phyloP scores from a whole-genome alignment of 2,329 filamentous ascomycete species.

The Epichloe sp. region DNA sequence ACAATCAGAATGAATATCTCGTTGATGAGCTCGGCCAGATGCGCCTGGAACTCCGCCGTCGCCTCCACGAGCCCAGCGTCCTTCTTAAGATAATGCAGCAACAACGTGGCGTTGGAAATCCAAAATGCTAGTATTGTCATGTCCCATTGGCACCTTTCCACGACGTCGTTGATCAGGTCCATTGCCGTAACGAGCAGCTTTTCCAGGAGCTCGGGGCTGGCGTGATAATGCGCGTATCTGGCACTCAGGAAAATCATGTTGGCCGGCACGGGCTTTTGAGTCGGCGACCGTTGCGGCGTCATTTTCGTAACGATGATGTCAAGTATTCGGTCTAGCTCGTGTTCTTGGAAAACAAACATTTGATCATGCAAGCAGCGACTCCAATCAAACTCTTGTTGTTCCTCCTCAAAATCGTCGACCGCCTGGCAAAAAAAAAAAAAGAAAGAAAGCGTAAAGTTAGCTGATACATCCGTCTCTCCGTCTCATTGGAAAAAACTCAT shows the following conservation, averaged over 20 bases:
- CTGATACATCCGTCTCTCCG: neutral
- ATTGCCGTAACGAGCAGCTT: slow-evolving; percentile 75
- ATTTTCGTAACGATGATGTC: slow-evolving; percentile 96
- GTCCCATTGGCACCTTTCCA: slow-evolving; percentile 95
- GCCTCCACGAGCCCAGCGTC: slow-evolving; percentile 68
- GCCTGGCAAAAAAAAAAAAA: slow-evolving; percentile 26
- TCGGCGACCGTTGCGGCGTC: slow-evolving; percentile 87
- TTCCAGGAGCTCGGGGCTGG: slow-evolving; percentile 69
- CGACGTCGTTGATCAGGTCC: slow-evolving; percentile 92
- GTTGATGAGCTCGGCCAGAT: slow-evolving; percentile 88
- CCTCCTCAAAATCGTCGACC: slow-evolving; percentile 71
- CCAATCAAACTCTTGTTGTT: slow-evolving; percentile 93
- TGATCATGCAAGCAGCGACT: slow-evolving; percentile 88
- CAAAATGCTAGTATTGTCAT: slow-evolving; percentile 99
- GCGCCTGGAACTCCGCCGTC: slow-evolving; percentile 80
- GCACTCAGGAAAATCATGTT: slow-evolving; percentile 95
- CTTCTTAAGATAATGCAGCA: slow-evolving; percentile 96
- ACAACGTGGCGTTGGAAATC: slow-evolving; percentile 90
- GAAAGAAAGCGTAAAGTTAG: slow-evolving; percentile 12
- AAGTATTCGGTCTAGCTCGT: slow-evolving; percentile 79
- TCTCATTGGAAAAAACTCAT: neutral
- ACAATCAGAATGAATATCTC: slow-evolving; percentile 98
- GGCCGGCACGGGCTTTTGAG: slow-evolving; percentile 94
- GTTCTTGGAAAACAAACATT: slow-evolving; percentile 99
- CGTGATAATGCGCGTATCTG: slow-evolving; percentile 92